A percentile compares a stretch with the other conserved stretches of the same genome.
phyloP scores from a whole-genome alignment of 1,284 basidiomycete species.

The Cryptococcus maquisensis region DNA sequence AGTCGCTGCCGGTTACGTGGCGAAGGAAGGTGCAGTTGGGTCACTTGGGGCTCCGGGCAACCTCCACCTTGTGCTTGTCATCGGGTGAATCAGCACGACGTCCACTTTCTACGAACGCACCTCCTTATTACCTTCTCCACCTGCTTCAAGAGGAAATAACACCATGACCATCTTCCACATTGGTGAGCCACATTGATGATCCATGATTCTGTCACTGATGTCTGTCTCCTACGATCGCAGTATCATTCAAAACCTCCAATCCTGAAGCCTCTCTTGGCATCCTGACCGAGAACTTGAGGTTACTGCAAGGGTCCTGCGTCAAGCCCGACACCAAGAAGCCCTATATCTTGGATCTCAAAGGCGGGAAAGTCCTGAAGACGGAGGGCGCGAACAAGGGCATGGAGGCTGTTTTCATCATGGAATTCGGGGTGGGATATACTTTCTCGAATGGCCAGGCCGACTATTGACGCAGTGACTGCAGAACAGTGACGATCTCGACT shows the following conservation, averaged over 20 bases:
- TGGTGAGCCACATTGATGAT: slow-evolving; percentile 12
- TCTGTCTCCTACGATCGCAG: slow-evolving; percentile 22
- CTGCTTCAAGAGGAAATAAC: not conserved
- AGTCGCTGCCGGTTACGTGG: no score
- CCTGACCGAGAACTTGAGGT: slow-evolving; percentile 24
- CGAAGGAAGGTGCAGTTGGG: no score
- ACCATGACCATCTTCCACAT: slow-evolving; percentile 20
- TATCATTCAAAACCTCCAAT: slow-evolving; percentile 35
- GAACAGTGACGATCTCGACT: slow-evolving; percentile 33
- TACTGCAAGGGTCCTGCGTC: slow-evolving; percentile 24
- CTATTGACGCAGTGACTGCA: slow-evolving; percentile 2
- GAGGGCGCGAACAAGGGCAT: slow-evolving; percentile 36
- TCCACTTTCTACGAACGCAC: no score
- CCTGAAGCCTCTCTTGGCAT: slow-evolving; percentile 5
- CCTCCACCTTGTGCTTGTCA: no score
- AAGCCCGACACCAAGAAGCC: slow-evolving; percentile 18
- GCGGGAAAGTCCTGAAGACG: slow-evolving; percentile 35
- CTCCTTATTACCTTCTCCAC: not conserved
- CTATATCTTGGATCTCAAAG: slow-evolving; percentile 32
- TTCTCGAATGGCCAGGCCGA: no score
- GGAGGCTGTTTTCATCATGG: slow-evolving; percentile 39
- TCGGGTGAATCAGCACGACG: no score
- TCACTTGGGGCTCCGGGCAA: no score
- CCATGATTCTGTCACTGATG: slow-evolving; percentile 12
- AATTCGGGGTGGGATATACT: slow-evolving; percentile 25